phyloP scores from a whole-genome alignment of 1,139 yeast species.

The Yamadazyma blattariae region DNA sequence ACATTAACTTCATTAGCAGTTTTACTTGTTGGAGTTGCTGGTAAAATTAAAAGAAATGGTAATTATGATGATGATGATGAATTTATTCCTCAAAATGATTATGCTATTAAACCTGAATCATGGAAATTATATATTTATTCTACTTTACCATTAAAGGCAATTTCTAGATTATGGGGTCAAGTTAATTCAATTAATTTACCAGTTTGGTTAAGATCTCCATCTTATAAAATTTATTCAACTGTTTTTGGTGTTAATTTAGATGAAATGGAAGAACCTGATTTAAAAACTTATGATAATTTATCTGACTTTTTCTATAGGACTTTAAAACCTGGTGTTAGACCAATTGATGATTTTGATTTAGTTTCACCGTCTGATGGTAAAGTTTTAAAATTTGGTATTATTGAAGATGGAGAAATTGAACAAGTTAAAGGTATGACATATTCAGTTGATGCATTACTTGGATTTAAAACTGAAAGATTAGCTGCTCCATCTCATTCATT shows the following conservation, averaged over 20 bases:
- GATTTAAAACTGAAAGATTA: slow-evolving; percentile 48
- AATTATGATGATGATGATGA: slow-evolving; percentile 21
- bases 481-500: slow-evolving; percentile 64
- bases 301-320: slow-evolving; percentile 90
- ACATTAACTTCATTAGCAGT: slow-evolving; percentile 63
- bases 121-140: slow-evolving; percentile 90
- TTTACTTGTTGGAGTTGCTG: slow-evolving; percentile 63
- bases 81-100: slow-evolving; percentile 33
- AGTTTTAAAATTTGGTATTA: slow-evolving; percentile 80
- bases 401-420: slow-evolving; percentile 83
- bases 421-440: slow-evolving; percentile 97
- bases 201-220: slow-evolving; percentile 81
- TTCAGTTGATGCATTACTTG: slow-evolving; percentile 84
- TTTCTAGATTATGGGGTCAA: slow-evolving; percentile 93
- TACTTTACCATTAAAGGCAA: slow-evolving; percentile 85
- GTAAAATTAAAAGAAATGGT: slow-evolving; percentile 46
- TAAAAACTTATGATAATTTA: slow-evolving; percentile 70
- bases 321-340: slow-evolving; percentile 76
- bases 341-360: slow-evolving; percentile 64
- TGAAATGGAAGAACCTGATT: slow-evolving; percentile 84
- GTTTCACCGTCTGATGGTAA: slow-evolving; percentile 96
- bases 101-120: slow-evolving; percentile 61
- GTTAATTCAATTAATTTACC: slow-evolving; percentile 84
- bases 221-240: slow-evolving; percentile 73
- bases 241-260: slow-evolving; percentile 86